Conservation (phyloP, 169 alveolate species). For the Cystoisospora suis region DNA sequence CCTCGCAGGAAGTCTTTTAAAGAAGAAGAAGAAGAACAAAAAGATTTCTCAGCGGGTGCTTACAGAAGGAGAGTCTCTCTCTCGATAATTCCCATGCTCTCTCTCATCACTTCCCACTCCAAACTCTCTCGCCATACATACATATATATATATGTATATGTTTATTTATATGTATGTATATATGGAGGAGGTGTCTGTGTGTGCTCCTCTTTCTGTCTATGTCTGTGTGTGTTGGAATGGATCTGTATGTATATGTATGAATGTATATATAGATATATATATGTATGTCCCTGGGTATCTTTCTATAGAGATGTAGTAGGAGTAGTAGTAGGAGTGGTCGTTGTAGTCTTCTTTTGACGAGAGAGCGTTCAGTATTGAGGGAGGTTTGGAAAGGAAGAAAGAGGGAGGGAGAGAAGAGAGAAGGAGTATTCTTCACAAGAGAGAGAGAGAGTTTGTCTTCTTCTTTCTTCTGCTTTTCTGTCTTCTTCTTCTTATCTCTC, state of each 20-base stretch:
- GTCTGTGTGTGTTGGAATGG: too few species aligned
- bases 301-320: background rate
- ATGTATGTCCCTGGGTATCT: background rate
- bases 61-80: too few species aligned
- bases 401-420: background rate
- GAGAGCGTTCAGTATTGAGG: background rate
- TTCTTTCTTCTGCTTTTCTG: background rate
- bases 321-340: too few species aligned
- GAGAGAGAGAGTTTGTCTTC: background rate
- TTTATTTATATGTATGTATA: too few species aligned
- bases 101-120: too few species aligned
- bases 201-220: too few species aligned
- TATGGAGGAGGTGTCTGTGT: too few species aligned
- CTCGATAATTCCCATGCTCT: too few species aligned
- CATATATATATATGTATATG: background rate
- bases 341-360: too few species aligned
- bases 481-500: background rate
- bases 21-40: background rate
- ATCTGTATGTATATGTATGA: too few species aligned
- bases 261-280: background rate
- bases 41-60: too few species aligned
- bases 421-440: background rate
- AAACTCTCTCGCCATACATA: background rate
- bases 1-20: background rate
- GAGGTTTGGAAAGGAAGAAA: background rate